Evolutionary conservation across 78 protist species (phyloP).

Genomic region (Dictyostelium purpureum): DNA sequence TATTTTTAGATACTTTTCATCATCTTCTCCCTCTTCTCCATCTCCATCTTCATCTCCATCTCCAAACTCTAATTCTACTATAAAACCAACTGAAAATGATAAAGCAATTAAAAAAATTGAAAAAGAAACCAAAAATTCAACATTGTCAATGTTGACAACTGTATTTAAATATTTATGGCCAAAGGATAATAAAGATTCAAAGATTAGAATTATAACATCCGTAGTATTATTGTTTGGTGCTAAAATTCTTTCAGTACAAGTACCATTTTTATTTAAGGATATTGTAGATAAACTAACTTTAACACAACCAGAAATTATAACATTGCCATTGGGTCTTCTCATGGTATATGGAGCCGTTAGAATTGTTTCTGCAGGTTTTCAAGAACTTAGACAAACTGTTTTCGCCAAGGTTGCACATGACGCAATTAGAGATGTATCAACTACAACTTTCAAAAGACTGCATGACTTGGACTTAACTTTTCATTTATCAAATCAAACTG

Average conservation of each 20-base stretch:
- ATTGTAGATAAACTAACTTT: constrained; percentile 84
- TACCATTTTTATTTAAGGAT: constrained; percentile 91
- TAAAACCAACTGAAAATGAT: too few species aligned
- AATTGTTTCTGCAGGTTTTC: constrained; percentile 52
- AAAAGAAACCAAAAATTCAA: constrained; percentile 50
- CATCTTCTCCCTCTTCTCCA: too few species aligned
- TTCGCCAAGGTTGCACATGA: constrained; percentile 87
- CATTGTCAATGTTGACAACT: constrained; percentile 44
- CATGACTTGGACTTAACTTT: constrained; percentile 89
- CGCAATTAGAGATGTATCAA: constrained; percentile 84
- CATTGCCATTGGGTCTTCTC: constrained; percentile 40
- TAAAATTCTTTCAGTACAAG: constrained; percentile 65
- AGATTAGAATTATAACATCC: constrained; percentile 54
- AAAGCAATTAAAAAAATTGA: neutral
- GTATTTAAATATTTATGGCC: constrained; percentile 72
- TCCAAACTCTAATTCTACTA: too few species aligned
- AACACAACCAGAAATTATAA: neutral
- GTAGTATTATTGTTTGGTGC: constrained; percentile 45
- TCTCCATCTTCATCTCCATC: too few species aligned
- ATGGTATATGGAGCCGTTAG: constrained; percentile 82
- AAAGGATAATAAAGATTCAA: constrained; percentile 50
- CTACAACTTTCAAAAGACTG: constrained; percentile 83
- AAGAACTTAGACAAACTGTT: constrained; percentile 83
- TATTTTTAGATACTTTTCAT: too few species aligned
- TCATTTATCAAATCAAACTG: constrained; percentile 93